Evolutionary conservation across 2,329 filamentous ascomycete genomes (phyloP).

Genomic region (Fusarium tanahbumbuense): DNA sequence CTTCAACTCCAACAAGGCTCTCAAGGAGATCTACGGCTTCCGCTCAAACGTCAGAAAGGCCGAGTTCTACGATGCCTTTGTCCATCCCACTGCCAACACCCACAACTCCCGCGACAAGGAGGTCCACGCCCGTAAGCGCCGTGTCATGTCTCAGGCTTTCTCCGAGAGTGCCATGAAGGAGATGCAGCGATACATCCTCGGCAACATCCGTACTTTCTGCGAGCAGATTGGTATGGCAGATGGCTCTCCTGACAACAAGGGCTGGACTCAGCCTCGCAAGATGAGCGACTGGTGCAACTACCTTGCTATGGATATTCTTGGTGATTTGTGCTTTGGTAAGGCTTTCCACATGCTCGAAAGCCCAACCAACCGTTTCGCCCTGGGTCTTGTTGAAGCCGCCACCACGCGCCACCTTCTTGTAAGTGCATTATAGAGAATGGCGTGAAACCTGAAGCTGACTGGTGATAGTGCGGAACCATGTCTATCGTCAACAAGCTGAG

Average conservation of each 20-base stretch:
- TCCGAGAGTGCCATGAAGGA: constrained; percentile 73
- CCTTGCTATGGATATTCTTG: constrained; percentile 71
- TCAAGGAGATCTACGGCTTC: constrained; percentile 75
- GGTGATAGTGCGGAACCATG: constrained; percentile 75
- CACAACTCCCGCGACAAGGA: constrained; percentile 78
- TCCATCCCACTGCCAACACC: constrained; percentile 76
- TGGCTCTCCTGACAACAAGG: constrained; percentile 62
- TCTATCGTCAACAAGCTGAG: constrained; percentile 74
- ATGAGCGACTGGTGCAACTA: constrained; percentile 74
- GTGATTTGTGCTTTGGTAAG: constrained; percentile 71
- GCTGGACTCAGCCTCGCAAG: constrained; percentile 69
- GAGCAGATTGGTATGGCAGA: constrained; percentile 62
- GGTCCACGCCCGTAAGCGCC: constrained; percentile 76
- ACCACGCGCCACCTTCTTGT: constrained; percentile 77
- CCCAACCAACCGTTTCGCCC: constrained; percentile 72
- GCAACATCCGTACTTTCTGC: constrained; percentile 75
- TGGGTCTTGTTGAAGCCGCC: constrained; percentile 74
- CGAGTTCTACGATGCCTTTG: constrained; percentile 79
- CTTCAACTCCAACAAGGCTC: constrained; percentile 77
- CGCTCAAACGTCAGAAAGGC: constrained; percentile 73
- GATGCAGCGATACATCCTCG: constrained; percentile 75
- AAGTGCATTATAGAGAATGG: constrained; percentile 47
- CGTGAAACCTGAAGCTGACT: constrained; percentile 18
- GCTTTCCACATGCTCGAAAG: constrained; percentile 71
- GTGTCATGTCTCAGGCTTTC: constrained; percentile 79